Conservation (phyloP, 768 basidiomycete species). For the Suillus bovinus region DNA sequence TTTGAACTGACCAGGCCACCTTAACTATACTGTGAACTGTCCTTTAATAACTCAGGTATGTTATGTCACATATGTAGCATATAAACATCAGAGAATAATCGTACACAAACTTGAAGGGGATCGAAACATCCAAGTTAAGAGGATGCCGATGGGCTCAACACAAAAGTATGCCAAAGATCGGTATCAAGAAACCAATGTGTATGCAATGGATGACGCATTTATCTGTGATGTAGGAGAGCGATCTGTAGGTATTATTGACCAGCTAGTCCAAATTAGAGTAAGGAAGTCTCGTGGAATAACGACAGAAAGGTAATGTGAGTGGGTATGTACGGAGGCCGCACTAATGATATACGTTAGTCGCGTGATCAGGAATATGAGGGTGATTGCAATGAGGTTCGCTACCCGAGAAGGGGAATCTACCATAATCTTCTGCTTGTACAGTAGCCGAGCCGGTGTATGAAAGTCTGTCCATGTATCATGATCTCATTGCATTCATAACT, state of each 20-base stretch:
- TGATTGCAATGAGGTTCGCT: not conserved
- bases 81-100: not conserved
- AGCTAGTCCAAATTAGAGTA: slow-evolving; percentile 1
- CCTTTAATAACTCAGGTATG: not conserved
- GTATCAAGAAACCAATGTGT: not conserved
- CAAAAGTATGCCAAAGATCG: not conserved
- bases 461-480: not conserved
- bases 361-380: not conserved
- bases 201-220: not conserved
- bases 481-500: slow-evolving; percentile 5
- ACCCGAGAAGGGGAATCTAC: not conserved
- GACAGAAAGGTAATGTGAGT: not conserved
- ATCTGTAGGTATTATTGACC: not conserved
- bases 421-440: not conserved
- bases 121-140: not conserved
- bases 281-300: not conserved
- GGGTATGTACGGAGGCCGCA: not conserved
- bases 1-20: not conserved
- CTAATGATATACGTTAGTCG: not conserved
- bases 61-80: not conserved
- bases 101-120: not conserved
- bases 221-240: not conserved
- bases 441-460: not conserved
- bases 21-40: not conserved
- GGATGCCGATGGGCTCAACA: not conserved